These are phyloP conservation scores for Veloporphyrellus conicus DNA, from an alignment of 1,284 basidiomycete genomes.

Conservation along the genomic window DNA sequence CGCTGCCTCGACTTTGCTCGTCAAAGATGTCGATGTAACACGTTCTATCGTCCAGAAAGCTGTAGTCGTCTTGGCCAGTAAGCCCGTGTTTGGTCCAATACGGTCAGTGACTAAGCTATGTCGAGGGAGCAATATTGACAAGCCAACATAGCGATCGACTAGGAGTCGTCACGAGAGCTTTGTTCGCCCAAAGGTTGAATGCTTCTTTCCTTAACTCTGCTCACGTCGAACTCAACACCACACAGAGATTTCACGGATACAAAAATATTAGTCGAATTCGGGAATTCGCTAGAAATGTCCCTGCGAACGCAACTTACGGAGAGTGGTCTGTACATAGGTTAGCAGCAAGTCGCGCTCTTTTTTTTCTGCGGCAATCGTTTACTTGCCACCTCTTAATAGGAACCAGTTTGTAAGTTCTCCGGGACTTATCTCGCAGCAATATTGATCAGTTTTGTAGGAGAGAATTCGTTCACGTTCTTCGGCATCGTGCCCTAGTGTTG, in stretches of 20 bases:
- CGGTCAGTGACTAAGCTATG: conserved; percentile 42
- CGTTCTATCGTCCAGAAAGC: conserved; percentile 97
- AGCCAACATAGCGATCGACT: conserved; percentile 69
- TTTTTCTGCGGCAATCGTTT: conserved; percentile 8
- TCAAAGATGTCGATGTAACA: conserved; percentile 84
- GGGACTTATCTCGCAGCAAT: neutral
- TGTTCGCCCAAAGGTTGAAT: conserved; percentile 76
- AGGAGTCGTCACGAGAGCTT: conserved; percentile 89
- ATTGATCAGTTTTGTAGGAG: conserved; percentile 43
- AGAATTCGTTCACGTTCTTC: conserved; percentile 90
- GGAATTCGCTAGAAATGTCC: conserved; percentile 64
- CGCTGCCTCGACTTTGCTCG: conserved; percentile 73
- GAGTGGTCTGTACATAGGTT: conserved; percentile 84
- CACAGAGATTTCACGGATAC: conserved; percentile 78
- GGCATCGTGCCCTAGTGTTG: conserved; percentile 89
- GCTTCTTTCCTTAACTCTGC: neutral
- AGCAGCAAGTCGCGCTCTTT: conserved; percentile 17
- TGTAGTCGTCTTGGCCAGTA: conserved; percentile 88
- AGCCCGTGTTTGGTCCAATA: conserved; percentile 85
- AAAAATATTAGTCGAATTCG: conserved; percentile 81
- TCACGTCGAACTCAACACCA: neutral
- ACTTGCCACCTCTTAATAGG: conserved; percentile 43
- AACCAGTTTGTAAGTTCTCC: conserved; percentile 66
- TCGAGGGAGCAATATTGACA: conserved; percentile 7
- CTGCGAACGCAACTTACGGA: conserved; percentile 70